phyloP scores from a whole-genome alignment of 805 yeast genomes.

The Yarrowia bubula region DNA sequence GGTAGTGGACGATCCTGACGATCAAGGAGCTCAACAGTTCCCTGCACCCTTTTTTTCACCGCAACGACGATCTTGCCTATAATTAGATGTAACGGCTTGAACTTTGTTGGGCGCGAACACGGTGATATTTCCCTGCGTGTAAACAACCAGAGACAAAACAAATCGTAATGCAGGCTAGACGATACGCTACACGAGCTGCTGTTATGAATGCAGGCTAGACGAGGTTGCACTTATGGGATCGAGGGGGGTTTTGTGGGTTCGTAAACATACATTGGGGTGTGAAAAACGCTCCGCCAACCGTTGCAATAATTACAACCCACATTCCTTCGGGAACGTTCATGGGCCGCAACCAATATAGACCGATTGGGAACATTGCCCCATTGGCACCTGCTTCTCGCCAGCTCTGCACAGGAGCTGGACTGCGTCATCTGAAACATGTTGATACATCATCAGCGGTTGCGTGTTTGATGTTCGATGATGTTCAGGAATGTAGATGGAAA shows the following conservation, averaged over 20 bases:
- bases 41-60: background rate
- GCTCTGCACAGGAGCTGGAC: background rate
- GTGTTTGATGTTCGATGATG: background rate
- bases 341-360: background rate
- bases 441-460: background rate
- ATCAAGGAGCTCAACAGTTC: background rate
- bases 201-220: too few relatives aligned
- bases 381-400: background rate
- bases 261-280: too few relatives aligned
- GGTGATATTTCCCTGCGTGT: background rate
- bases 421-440: background rate
- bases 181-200: background rate
- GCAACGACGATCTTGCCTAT: conserved; percentile 7
- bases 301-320: too few relatives aligned
- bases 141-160: background rate
- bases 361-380: background rate
- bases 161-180: background rate
- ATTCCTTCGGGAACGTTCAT: too few relatives aligned
- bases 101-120: background rate
- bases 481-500: background rate
- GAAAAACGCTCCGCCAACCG: too few relatives aligned
- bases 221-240: too few relatives aligned
- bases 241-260: too few relatives aligned
- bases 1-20: background rate
- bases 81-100: conserved; percentile 6